A percentile compares a stretch with the other conserved stretches of the same genome.
phyloP scores from a whole-genome alignment of 1,284 basidiomycete genomes.

The Phylloporus sp. region DNA sequence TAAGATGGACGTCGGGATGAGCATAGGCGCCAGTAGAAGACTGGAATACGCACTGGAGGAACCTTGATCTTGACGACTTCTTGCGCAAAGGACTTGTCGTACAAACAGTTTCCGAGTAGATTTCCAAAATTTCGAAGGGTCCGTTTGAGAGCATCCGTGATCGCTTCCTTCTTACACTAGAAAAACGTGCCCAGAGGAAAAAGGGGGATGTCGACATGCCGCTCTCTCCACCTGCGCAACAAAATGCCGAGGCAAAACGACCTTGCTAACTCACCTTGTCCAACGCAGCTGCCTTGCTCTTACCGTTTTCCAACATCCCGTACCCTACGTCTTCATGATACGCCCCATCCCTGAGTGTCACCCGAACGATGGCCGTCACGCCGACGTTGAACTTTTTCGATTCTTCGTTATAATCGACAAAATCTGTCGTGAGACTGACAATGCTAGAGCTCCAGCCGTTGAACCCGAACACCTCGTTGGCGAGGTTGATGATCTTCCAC shows the following conservation, averaged over 20 bases:
- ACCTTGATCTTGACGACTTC: constrained; percentile 89
- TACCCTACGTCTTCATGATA: constrained; percentile 95
- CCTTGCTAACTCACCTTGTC: constrained; percentile 76
- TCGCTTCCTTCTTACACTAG: constrained; percentile 97
- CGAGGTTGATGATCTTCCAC: constrained; percentile 95
- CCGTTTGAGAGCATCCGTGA: constrained; percentile 94
- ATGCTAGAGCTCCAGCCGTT: constrained; percentile 96
- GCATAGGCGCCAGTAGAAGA: not conserved
- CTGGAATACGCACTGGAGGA: constrained; percentile 61
- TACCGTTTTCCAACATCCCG: constrained; percentile 85
- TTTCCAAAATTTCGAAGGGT: constrained; percentile 93
- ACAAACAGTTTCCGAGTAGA: constrained; percentile 93
- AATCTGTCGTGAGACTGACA: constrained; percentile 77
- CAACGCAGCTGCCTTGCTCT: constrained; percentile 83
- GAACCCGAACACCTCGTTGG: constrained; percentile 98
- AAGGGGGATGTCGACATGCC: not conserved
- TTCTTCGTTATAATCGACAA: constrained; percentile 73
- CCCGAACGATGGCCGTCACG: constrained; percentile 84
- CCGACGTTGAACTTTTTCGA: constrained; percentile 74
- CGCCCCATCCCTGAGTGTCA: constrained; percentile 88
- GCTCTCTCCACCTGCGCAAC: not conserved
- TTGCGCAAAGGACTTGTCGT: constrained; percentile 88
- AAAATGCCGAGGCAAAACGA: not conserved
- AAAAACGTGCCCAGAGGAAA: not conserved
- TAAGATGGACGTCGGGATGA: constrained; percentile 30